Percentiles rank a stretch among this genome's conserved stretches.
These are phyloP conservation scores for Gautieria morchelliformis DNA, from an alignment of 768 basidiomycete genomes.

Conservation along the genomic window DNA sequence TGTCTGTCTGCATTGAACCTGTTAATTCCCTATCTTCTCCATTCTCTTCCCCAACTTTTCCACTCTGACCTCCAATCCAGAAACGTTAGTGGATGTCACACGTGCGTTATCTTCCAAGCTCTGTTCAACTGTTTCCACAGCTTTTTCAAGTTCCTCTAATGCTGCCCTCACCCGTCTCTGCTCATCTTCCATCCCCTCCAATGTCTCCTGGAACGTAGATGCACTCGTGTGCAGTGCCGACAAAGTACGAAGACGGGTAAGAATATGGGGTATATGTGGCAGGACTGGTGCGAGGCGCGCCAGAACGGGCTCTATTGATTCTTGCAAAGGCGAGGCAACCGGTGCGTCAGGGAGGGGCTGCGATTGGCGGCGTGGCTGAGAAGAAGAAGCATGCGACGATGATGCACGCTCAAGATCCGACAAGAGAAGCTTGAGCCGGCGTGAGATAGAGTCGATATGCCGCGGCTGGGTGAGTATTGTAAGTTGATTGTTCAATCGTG, in stretches of 20 bases:
- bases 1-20: not conserved
- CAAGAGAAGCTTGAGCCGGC: slow-evolving; percentile 84
- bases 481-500: slow-evolving; percentile 76
- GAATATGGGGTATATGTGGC: slow-evolving; percentile 81
- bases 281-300: slow-evolving; percentile 62
- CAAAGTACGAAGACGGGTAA: slow-evolving; percentile 80
- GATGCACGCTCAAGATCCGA: slow-evolving; percentile 86
- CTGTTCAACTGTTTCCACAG: slow-evolving; percentile 62
- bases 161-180: slow-evolving; percentile 55
- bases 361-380: slow-evolving; percentile 13
- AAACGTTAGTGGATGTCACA: slow-evolving; percentile 66
- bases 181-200: slow-evolving; percentile 61
- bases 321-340: slow-evolving; percentile 30
- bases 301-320: slow-evolving; percentile 60
- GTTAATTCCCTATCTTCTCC: slow-evolving; percentile 14
- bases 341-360: not conserved
- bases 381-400: slow-evolving; percentile 20
- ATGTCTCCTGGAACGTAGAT: slow-evolving; percentile 59
- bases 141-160: slow-evolving; percentile 56
- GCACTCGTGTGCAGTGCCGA: slow-evolving; percentile 76
- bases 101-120: slow-evolving; percentile 67
- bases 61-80: slow-evolving; percentile 54
- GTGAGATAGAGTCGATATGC: slow-evolving; percentile 90
- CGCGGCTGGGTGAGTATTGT: slow-evolving; percentile 88
- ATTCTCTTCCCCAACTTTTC: slow-evolving; percentile 36